Evolutionary conservation across 352 stramenopile genomes (phyloP).

Genomic region (Blastocystis sp.): DNA sequence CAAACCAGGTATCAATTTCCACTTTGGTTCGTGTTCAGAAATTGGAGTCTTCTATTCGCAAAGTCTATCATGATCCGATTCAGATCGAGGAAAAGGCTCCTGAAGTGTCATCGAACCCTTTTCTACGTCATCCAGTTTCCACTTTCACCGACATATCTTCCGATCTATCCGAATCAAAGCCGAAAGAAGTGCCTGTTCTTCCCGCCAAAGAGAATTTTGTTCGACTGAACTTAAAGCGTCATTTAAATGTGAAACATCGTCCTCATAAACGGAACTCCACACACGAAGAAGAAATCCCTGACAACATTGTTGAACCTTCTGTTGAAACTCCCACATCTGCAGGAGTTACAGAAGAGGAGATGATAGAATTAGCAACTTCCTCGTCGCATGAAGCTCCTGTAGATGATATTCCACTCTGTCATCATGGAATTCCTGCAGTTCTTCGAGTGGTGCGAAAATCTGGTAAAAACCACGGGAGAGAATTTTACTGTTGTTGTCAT

Average conservation of each 20-base stretch:
- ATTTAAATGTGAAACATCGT: slow-evolving; percentile 21
- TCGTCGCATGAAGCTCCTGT: not conserved
- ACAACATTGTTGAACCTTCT: not conserved
- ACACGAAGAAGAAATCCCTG: not conserved
- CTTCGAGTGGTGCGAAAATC: slow-evolving; percentile 27
- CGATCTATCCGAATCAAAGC: not conserved
- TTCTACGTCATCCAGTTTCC: not conserved
- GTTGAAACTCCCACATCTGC: not conserved
- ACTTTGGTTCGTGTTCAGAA: not conserved
- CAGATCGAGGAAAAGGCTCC: not conserved
- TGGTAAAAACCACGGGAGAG: slow-evolving; percentile 20
- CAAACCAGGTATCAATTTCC: not conserved
- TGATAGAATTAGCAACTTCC: not conserved
- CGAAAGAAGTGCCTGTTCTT: not conserved
- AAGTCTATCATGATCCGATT: slow-evolving; percentile 41
- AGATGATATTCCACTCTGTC: not conserved
- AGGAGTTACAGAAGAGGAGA: slow-evolving; percentile 9
- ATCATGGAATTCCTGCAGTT: slow-evolving; percentile 16
- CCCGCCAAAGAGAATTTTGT: not conserved
- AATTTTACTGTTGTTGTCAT: slow-evolving; percentile 15
- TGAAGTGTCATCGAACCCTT: not conserved
- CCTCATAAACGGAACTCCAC: not conserved
- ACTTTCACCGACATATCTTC: not conserved
- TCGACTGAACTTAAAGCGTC: slow-evolving; percentile 43
- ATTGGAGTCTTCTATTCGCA: slow-evolving; percentile 1